Base-by-base conservation (phyloP, 2,329 filamentous ascomycete genomes). In the Sodiomyces alkalinus region DNA sequence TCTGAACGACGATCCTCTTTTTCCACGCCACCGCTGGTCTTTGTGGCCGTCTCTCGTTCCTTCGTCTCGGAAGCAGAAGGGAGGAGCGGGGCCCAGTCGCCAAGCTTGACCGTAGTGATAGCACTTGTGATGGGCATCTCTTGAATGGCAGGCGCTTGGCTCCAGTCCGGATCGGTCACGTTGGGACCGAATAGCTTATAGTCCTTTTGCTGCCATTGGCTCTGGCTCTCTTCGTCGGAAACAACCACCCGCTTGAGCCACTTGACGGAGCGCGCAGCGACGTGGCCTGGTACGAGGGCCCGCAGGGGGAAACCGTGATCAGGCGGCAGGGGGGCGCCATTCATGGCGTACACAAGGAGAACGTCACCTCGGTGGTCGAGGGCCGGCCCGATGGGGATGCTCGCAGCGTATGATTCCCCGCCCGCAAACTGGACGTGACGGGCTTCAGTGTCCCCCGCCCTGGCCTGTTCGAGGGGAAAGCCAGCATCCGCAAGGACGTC, bases 131-230 rank as follows among this genome's bases (percentile, higher is more conserved):
- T 63, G 2, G 74, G 71, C 55, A 77, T 67, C 40, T 78, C 73
- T 38, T 80, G 74, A 17, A 79, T 79, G 2, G 69, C 60, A 8
- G 63, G 64, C 6, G 74, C 73, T 15, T 55, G 54, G 27, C 71
- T 66, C 72, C 73, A 78, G 46, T 76, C 62, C 5, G 69, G 62
- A 14, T 61, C 58, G 18, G 53, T 53, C 44, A 73, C 60, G 41
- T 75, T 75, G 4, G 74, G 73, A 0, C 73, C 70, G 33, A 79
- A 77, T 41, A 65, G 69, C 45, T 79, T 79, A 50, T 80, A 79
- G 44, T 80, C 74, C 12, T 65, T 60, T 14, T 68, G 59, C 43
- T 79, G 72, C 72, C 73, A 76, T 42, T 75, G 65, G 23, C 64
- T 73, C 4, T 60, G 50, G 39, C 70, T 74, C 46, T 80, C 75